phyloP scores from a whole-genome alignment of 1,139 yeast genomes.

The Geotrichum citri-aurantii region DNA sequence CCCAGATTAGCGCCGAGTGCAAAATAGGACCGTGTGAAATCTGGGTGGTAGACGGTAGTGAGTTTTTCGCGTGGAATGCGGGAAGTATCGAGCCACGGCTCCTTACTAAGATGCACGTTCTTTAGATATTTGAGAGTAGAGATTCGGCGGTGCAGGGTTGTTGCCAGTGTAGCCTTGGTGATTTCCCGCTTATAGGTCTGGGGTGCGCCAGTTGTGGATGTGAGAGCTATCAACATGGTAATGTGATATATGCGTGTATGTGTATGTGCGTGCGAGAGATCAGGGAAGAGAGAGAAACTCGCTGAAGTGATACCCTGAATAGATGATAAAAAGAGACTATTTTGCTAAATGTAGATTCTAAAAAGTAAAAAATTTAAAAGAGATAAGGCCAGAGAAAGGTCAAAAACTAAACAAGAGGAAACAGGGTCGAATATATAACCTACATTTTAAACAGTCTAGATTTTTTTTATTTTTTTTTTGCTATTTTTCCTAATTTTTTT shows the following conservation, averaged over 20 bases:
- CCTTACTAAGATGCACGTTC: conserved; percentile 14
- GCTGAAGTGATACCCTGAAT: background rate
- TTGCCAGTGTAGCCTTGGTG: conserved; percentile 2
- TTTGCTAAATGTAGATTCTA: background rate
- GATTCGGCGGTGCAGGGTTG: conserved; percentile 7
- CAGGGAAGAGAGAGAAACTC: too few relatives aligned
- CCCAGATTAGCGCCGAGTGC: conserved; percentile 14
- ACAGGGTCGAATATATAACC: background rate
- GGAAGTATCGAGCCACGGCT: conserved; percentile 12
- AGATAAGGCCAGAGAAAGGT: background rate
- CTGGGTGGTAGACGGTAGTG: conserved; percentile 7
- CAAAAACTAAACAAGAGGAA: background rate
- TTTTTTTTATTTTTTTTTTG: background rate
- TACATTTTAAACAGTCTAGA: background rate
- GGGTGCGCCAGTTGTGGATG: conserved; percentile 7
- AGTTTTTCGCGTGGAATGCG: conserved; percentile 8
- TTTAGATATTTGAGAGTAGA: conserved; percentile 12
- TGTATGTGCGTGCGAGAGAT: too few relatives aligned
- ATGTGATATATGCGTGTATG: background rate
- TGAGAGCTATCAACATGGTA: conserved; percentile 13
- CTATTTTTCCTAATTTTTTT: too few relatives aligned
- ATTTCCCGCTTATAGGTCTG: conserved; percentile 12
- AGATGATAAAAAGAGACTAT: background rate
- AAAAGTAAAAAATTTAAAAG: background rate
- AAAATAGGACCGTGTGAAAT: conserved; percentile 13